Evolutionary conservation across 73 alveolate genomes (phyloP).

Genomic region (Effrenium voratum): DNA sequence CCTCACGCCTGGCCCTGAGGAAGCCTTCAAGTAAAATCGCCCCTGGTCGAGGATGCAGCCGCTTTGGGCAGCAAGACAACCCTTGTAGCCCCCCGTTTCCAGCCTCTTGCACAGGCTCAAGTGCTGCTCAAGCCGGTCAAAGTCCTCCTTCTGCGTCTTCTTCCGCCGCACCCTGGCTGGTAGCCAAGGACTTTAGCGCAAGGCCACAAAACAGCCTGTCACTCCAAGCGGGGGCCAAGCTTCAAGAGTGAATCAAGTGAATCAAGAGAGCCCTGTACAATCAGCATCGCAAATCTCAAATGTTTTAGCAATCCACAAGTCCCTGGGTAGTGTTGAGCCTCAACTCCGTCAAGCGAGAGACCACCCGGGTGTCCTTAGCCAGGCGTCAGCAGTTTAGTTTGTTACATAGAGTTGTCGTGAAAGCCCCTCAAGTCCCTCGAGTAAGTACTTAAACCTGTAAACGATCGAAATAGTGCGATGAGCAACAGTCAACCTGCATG

Average conservation of each 20-base stretch:
- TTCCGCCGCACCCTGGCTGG: conserved; percentile 74
- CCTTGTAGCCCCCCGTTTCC: too few species aligned
- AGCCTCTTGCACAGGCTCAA: conserved; percentile 84
- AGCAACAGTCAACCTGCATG: too few species aligned
- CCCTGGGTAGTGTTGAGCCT: neutral
- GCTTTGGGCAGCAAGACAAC: too few species aligned
- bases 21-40: too few species aligned
- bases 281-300: neutral
- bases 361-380: conserved; percentile 81
- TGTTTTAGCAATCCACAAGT: neutral
- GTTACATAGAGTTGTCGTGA: too few species aligned
- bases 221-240: neutral
- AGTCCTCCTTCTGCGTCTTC: conserved; percentile 78
- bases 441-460: too few species aligned
- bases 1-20: too few species aligned
- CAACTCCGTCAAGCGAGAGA: conserved; percentile 64
- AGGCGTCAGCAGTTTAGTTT: too few species aligned
- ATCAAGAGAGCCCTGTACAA: neutral
- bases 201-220: neutral
- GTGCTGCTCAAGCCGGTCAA: conserved; percentile 87
- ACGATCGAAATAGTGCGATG: too few species aligned
- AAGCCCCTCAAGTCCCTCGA: too few species aligned
- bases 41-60: too few species aligned
- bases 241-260: too few species aligned
- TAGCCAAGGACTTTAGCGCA: neutral